A percentile compares a stretch with the other conserved stretches of the same genome.
These are phyloP conservation scores for Eucalyptus pauciflora DNA, from an alignment of 345 rosid genomes.

Conservation along the genomic window DNA sequence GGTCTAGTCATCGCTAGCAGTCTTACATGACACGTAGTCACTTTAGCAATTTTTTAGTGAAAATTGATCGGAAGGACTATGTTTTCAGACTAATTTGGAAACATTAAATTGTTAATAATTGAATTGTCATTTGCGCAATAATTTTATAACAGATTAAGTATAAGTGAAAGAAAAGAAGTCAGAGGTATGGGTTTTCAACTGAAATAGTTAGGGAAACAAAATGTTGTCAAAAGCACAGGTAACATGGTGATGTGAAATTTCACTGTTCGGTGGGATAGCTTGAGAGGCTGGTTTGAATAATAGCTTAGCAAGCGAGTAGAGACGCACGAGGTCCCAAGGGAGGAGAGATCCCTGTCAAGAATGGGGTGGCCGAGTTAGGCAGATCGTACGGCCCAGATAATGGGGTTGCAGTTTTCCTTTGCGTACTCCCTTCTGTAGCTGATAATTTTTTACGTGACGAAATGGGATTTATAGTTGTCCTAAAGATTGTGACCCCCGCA, in stretches of 20 bases:
- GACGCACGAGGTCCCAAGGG: neutral
- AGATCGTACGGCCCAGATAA: neutral
- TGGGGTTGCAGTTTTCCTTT: neutral
- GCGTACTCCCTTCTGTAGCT: neutral
- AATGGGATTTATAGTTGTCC: neutral
- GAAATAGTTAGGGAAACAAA: neutral
- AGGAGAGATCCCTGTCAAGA: neutral
- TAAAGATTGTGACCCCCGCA: neutral
- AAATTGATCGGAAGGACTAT: accelerated
- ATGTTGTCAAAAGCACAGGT: neutral
- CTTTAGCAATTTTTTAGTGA: neutral
- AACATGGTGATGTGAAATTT: neutral
- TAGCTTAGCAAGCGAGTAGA: neutral
- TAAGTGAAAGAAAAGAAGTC: neutral
- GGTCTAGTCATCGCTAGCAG: accelerated
- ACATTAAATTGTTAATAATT: neutral
- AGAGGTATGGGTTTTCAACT: neutral
- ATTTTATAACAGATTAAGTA: neutral
- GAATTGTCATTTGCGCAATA: neutral
- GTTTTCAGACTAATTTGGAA: neutral
- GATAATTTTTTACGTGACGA: neutral
- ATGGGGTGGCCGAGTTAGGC: neutral
- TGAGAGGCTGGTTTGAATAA: neutral
- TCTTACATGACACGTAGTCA: accelerated
- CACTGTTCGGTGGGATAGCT: neutral